Conservation (phyloP, 495 filamentous ascomycete genomes). For the Daldinia loculata region DNA sequence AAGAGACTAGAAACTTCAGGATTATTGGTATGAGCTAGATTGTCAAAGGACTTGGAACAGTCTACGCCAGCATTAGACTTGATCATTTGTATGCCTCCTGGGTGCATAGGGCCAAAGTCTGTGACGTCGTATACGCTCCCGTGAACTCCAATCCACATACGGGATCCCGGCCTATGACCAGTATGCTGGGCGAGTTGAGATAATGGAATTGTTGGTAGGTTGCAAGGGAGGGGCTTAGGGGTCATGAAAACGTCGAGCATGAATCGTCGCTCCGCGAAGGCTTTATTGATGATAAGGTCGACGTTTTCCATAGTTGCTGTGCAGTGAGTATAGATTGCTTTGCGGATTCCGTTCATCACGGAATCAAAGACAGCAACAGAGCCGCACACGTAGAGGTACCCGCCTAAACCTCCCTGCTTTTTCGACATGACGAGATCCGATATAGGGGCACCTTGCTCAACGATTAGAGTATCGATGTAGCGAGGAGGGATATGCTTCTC, state of each 20-base stretch:
- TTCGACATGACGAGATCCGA: conserved; percentile 63
- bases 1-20: conserved; percentile 59
- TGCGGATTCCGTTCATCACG: conserved; percentile 60
- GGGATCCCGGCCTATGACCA: conserved; percentile 56
- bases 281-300: conserved; percentile 58
- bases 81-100: conserved; percentile 59
- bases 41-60: conserved; percentile 61
- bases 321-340: conserved; percentile 60
- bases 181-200: conserved; percentile 60
- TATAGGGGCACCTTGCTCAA: conserved; percentile 56
- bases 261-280: conserved; percentile 61
- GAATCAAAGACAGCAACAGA: conserved; percentile 63
- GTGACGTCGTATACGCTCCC: conserved; percentile 61
- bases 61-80: conserved; percentile 63
- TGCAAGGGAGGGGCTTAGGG: conserved; percentile 58
- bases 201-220: conserved; percentile 56
- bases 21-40: conserved; percentile 61
- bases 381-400: conserved; percentile 62
- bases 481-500: conserved; percentile 59
- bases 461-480: conserved; percentile 60
- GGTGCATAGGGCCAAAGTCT: conserved; percentile 60
- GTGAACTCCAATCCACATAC: conserved; percentile 63
- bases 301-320: conserved; percentile 57
- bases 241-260: conserved; percentile 67
- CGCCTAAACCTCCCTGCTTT: conserved; percentile 60